Base-by-base conservation (phyloP, 2,329 filamentous ascomycete species). In the Penicillium concentricum region DNA sequence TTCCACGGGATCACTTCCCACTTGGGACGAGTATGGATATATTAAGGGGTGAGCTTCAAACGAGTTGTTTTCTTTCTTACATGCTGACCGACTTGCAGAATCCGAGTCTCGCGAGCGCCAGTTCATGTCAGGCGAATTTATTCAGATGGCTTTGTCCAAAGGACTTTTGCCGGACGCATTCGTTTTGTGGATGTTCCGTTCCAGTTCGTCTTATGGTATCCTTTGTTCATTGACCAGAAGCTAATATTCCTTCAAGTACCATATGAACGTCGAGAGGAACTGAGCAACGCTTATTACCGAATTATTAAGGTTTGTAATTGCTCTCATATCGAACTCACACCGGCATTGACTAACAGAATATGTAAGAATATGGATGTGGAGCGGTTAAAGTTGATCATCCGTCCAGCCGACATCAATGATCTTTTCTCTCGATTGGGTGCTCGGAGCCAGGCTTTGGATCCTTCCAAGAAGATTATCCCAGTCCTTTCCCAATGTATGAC, bases 371-470 rank as follows among this genome's bases (percentile, higher is more conserved):
- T 60, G 18, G 56, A 66, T 26, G 51, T 62, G 15, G 54, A 73
- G 43, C 70, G 72, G n/a, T 56, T 76, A 22, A 64, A 61, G 26
- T 63, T 62, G 0, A 62, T 69, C 62, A 74, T 67, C 61, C 86
- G 51, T 64, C 67, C 68, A 10, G 51, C 65, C 28, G 68, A 73
- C 47, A 68, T 83, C 12, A 66, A 83, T 49, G 69, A 75, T 6
- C 72, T 91, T 12, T 88, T 92, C 59, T 71, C 72, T 49, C 74
- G 74, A 16, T 68, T 91, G 6, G 87, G 87, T 3, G 86, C 84
- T 39, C 72, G 54, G 1, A 75, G 76, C 2, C 74, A 78, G 34
- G 79, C 81, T 38, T 72, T 83, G 16, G 72, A 70, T 43, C 32
- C 69, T 30, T 64, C 69, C 26, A 60, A 70, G 7, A 39, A 60